Evolutionary conservation across 2,329 filamentous ascomycete genomes (phyloP).

Genomic region (Daldinia eschscholtzii): DNA sequence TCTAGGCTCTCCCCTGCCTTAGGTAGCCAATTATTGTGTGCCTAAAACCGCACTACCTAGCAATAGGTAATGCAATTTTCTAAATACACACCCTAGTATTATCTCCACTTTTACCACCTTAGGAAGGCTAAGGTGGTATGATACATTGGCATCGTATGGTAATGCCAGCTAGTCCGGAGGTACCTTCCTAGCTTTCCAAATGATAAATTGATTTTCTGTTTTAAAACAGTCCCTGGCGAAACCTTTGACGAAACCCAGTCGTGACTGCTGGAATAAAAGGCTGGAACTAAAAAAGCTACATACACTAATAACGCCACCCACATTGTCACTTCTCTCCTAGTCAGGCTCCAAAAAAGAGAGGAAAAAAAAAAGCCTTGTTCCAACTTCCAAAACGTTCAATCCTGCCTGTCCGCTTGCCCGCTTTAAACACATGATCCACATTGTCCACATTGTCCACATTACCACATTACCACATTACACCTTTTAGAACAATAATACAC

Average conservation of each 20-base stretch:
- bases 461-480: too few relatives aligned
- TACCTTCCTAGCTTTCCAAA: background rate
- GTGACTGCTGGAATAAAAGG: constrained; percentile 9
- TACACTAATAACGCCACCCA: constrained; percentile 3
- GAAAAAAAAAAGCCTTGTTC: constrained; percentile 20
- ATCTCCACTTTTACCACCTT: background rate
- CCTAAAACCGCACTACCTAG: constrained; percentile 7
- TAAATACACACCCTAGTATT: background rate
- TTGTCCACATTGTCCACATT: background rate
- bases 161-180: background rate
- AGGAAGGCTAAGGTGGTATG: background rate
- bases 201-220: constrained; percentile 4
- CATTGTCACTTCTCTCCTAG: constrained; percentile 1
- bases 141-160: constrained; percentile 5
- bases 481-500: background rate
- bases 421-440: constrained; percentile 1
- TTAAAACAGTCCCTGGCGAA: constrained; percentile 7
- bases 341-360: background rate
- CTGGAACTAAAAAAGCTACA: constrained; percentile 4
- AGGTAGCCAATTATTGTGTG: background rate
- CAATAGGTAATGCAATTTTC: background rate
- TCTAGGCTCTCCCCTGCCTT: background rate
- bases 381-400: constrained; percentile 16
- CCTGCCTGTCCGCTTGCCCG: background rate
- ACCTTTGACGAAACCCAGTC: constrained; percentile 24